Base-by-base conservation (phyloP, 176 grass and related monocot genomes). In the Carex cristatella region DNA sequence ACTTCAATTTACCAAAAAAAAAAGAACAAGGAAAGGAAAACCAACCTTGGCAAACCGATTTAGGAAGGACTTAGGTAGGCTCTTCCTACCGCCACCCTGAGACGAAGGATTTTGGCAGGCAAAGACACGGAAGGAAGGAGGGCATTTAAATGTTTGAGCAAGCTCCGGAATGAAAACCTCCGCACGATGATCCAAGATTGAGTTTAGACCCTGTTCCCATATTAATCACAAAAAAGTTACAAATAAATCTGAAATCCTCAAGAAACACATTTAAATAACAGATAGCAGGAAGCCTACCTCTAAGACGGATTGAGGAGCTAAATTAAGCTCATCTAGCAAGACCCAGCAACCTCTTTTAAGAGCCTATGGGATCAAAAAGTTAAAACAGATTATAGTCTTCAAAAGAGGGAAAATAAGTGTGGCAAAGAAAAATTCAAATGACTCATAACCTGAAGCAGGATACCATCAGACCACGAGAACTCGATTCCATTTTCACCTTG, bases 101-200 rank as follows among this genome's bases (percentile, higher is more conserved):
- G 89, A 91, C 3, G 92, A 92, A 83, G 95, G 95, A 86, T 98
- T 98, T 51, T 98, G 95, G 64, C 95, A 98, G 67, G 92, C 95
- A 93, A 97, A 98, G 42, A 98, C 67, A 77, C 92, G 87, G 82
- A 98, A 98, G 7, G 95, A 94, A 33, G 77, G 57, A 51, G 92
- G 93, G 66, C 95, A 98, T 86, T 93, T 98, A 65, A 87, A 98
- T 0, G 89, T 94, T 86, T 84, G 85, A 54, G 87, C 86, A 77
- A 98, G 92, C 80, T 98, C 95, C 9, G 95, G 95, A 88, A 98
- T 98, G 86, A 91, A 98, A 49, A 98, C 92, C 88, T 98, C 95
- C 51, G 92, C 95, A 83, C 95, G 95, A 74, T 94, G 95, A 82
- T 98, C 95, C 65, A 98, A 86, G 85, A 98, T 98, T 69, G 95